Evolutionary conservation across 306 rosid species (phyloP).

Genomic region (Trifolium dubium): DNA sequence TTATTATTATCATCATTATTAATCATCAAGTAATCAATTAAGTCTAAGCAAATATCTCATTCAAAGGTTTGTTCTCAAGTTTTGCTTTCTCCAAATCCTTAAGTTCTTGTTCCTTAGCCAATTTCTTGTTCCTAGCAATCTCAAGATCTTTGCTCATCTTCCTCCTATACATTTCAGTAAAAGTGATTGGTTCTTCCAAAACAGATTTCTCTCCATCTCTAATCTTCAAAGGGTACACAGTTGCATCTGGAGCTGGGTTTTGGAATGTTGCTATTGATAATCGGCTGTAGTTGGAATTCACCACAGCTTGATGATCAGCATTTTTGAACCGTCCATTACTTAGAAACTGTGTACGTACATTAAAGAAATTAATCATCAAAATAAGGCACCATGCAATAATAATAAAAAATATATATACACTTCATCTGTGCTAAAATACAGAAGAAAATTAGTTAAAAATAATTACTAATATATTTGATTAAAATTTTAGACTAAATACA

Average conservation of each 20-base stretch:
- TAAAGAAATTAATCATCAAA: not conserved
- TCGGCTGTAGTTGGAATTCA: constrained; percentile 75
- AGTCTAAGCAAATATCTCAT: constrained; percentile 58
- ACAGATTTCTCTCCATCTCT: constrained; percentile 69
- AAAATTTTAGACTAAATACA: too few relatives aligned
- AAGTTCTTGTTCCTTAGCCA: constrained; percentile 55
- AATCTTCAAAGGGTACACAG: constrained; percentile 67
- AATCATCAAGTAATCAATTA: not conserved
- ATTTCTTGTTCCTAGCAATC: constrained; percentile 65
- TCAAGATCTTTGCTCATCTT: constrained; percentile 80
- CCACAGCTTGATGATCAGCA: constrained; percentile 95
- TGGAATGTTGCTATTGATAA: constrained; percentile 92
- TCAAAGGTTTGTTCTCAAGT: constrained; percentile 46
- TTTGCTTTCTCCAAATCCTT: constrained; percentile 35
- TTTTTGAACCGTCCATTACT: constrained; percentile 95
- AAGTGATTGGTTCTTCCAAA: constrained; percentile 67
- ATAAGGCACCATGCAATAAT: not conserved
- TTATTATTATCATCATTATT: too few relatives aligned
- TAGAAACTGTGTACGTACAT: too few relatives aligned
- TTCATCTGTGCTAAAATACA: too few relatives aligned
- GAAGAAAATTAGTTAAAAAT: too few relatives aligned
- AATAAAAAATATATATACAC: too few relatives aligned
- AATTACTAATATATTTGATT: too few relatives aligned
- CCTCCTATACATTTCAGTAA: constrained; percentile 73
- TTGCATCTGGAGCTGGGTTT: constrained; percentile 75